Evolutionary conservation across 257 asterid genomes (phyloP), one percentile per base, ranked within the genome.

Genomic region (Thymus mandschuricus): DNA sequence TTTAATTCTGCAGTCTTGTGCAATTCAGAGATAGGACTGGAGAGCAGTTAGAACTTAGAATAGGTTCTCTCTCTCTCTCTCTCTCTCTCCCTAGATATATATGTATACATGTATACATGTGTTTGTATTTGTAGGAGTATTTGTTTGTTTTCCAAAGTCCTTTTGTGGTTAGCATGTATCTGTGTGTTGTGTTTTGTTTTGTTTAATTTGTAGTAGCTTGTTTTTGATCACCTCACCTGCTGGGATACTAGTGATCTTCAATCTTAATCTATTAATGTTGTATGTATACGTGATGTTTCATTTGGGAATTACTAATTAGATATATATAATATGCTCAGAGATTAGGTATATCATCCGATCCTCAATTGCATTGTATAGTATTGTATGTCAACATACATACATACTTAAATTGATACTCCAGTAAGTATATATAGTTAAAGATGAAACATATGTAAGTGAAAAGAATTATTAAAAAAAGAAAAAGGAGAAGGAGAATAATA

Each of bases 91-190:
- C 40, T 40, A 52, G 6, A 38, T 34, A 10, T 54, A 12, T 11
- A 10, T 64, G 1, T 28, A 44, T 59, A 64, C n/a, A 61, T 55
- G 50, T 43, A 30, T 73, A 38, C n/a, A n/a, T 68, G 7, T 60
- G 38, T 62, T 40, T 69, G 21, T 29, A 35, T 68, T 62, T 65
- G 52, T 48, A 27, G 51, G 38, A 33, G 59, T 51, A 49, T 79
- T 79, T 79, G 83, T 80, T 81, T 76, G 74, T 71, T 82, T 80
- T 78, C 80, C 80, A n/a, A 64, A 75, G 79, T 33, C 83, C 29
- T 70, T 69, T 76, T 74, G 77, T 79, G 83, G 59, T 78, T 72
- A 79, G 74, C 74, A 41, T 76, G 66, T 82, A 71, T 78, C 84
- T 60, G n/a, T 79, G 21, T 81, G 88, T 81, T 76, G 63, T 35